Base-by-base conservation (phyloP, 305 asterid species). In the Withania somnifera region DNA sequence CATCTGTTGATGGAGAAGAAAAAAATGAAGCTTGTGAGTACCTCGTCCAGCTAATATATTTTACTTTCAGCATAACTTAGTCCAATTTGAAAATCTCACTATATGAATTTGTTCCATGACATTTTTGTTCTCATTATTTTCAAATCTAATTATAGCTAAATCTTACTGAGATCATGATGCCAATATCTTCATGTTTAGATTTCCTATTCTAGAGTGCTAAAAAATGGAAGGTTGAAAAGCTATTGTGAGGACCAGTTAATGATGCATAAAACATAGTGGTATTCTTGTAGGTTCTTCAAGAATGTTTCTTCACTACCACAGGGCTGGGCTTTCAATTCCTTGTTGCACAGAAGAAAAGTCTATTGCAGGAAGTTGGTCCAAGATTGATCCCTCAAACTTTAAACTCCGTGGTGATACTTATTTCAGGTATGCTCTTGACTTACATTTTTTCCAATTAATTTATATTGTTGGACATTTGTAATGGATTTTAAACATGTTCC, bases 291-390 rank as follows among this genome's bases (percentile, higher is more conserved):
- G 95, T 87, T 81, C 94, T 83, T 91, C 98, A 15, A 79, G 83
- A 75, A 93, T 88, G 68, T 94, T 81, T 87, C 86, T 94, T 45
- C 90, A 87, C 84, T 93, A 92, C 73, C 98, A 98, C 57, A 88
- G 98, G 85, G 97, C 97, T 73, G 99, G 98, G 82, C 86, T 90
- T 61, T 84, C 89, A 84, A 90, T 97, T 82, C 97, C 97, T 7
- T 85, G 92, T 79, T 89, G 96, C 84, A 85, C 87, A 47, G 96
- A 90, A 40, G 95, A 89, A 89, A 94, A 91, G 89, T 88, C 88
- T 45, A 81, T 84, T 82, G 52, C 94, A 32, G 97, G 97, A 86
- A 90, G 90, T 61, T 97, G 99, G 99, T 94, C 98, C 28, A 84
- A 81, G 80, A 92, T 93, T 77, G 89, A 89, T 56, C 98, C 99